phyloP scores from a whole-genome alignment of 192 early-diverging fungal species.

The Entomortierella chlamydospora region DNA sequence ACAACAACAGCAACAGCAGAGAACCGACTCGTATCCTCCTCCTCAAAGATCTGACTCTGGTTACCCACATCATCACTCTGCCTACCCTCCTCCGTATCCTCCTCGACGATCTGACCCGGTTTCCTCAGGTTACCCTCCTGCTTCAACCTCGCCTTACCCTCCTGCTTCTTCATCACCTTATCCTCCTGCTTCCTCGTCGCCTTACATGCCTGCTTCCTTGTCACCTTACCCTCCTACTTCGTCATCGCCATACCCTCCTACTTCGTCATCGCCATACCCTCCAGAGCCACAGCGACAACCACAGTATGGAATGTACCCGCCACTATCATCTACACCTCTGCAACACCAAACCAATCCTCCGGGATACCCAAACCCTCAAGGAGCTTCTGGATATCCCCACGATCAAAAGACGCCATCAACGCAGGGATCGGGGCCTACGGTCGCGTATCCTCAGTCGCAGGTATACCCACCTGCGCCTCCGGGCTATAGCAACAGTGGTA shows the following conservation, averaged over 20 bases:
- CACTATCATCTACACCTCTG: no score
- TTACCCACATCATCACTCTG: background rate
- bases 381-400: no score
- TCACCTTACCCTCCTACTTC: background rate
- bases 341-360: no score
- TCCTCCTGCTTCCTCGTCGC: background rate
- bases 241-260: no score
- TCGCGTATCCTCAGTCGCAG: constrained; percentile 12
- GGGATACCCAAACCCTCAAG: no score
- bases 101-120: background rate
- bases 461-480: no score
- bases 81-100: background rate
- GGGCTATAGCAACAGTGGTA: no score
- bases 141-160: background rate
- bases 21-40: background rate
- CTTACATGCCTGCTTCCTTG: background rate
- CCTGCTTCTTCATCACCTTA: background rate
- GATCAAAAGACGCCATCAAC: no score
- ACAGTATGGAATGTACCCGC: background rate
- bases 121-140: background rate
- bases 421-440: background rate
- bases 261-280: background rate
- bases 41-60: background rate
- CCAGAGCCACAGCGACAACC: constrained; percentile 9
- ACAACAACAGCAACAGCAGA: constrained; percentile 5